Base-by-base conservation (phyloP, 2,329 filamentous ascomycete species). In the Phyllosticta capitalensis region DNA sequence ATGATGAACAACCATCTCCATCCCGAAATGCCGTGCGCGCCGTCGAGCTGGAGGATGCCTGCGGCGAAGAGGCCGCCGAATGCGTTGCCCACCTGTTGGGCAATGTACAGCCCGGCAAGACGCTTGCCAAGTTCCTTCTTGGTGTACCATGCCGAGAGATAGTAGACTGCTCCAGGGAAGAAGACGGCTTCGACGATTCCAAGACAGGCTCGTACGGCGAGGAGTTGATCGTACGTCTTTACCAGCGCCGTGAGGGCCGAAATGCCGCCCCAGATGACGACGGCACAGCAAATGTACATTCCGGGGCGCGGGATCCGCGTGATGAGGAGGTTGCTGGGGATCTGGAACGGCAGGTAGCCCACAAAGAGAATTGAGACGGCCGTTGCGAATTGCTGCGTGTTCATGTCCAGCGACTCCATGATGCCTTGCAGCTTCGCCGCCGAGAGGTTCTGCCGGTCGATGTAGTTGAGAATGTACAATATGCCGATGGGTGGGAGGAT, bases 371-470 rank as follows among this genome's bases (percentile, higher is more conserved):
- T 87, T 85, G 55, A 87, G 75, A 1, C 73, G 66, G 17, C 87
- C 73, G 58, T 88, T 22, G 53, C 54, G 56, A 52, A 58, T 10
- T 58, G 56, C 9, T 30, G 48, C 14, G 50, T 51, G 3, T 54
- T 26, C 20, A 58, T 50, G 6, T 20, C 17, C 56, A 58, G 30
- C 50, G n/a, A 85, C 0, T 75, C 71, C 59, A 85, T 80, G 9
- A 89, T 74, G 17, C 84, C 83, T 67, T 83, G 82, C 56, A 88
- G 74, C 9, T 81, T 79, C 0, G 85, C 86, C 5, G 84, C 79
- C 1, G 83, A 83, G 60, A 87, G 85, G 68, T 86, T 84, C 68
- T 85, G 84, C 17, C 83, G 77, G 64, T 86, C 83, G 24, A 51
- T 19, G 28, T 52, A 57, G 49, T 30, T 57, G n/a, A n/a, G n/a